Conservation (phyloP, 768 basidiomycete genomes). For the Mycena capillaripes region DNA sequence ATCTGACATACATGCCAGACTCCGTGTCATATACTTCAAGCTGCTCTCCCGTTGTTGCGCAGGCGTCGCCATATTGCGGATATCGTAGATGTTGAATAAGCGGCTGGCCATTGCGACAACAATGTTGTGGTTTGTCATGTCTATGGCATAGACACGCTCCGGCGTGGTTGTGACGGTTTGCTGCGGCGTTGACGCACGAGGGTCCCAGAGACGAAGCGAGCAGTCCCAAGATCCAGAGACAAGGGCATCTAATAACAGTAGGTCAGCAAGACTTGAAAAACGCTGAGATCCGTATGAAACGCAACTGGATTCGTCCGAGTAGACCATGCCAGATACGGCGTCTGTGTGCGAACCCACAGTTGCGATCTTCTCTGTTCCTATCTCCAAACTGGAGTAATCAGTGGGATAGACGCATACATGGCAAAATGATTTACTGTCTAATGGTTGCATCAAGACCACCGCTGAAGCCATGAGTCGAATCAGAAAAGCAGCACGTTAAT, state of each 20-base stretch:
- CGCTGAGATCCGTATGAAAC: neutral
- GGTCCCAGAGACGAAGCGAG: slow-evolving; percentile 90
- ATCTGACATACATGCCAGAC: slow-evolving; percentile 92
- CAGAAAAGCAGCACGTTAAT: slow-evolving; percentile 84
- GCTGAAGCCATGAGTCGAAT: slow-evolving; percentile 79
- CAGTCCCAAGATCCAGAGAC: slow-evolving; percentile 96
- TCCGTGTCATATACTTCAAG: slow-evolving; percentile 94
- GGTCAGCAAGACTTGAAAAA: neutral
- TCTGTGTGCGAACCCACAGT: slow-evolving; percentile 88
- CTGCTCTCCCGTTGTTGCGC: slow-evolving; percentile 91
- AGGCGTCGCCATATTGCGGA: slow-evolving; percentile 82
- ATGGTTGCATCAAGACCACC: slow-evolving; percentile 91
- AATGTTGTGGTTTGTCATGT: slow-evolving; percentile 81
- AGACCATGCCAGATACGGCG: slow-evolving; percentile 84
- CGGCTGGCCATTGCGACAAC: slow-evolving; percentile 96
- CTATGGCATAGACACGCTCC: slow-evolving; percentile 89
- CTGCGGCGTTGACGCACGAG: slow-evolving; percentile 69
- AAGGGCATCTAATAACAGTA: slow-evolving; percentile 65
- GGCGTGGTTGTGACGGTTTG: slow-evolving; percentile 78
- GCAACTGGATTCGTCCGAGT: slow-evolving; percentile 72
- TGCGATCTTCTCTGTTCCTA: slow-evolving; percentile 77
- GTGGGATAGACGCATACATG: neutral
- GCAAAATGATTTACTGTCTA: slow-evolving; percentile 72
- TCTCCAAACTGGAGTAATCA: slow-evolving; percentile 71
- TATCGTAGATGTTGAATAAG: slow-evolving; percentile 90